Percentiles rank a stretch among this genome's conserved stretches.
Evolutionary conservation across 495 filamentous ascomycete species (phyloP).

Genomic region (Xylaria telfairii): DNA sequence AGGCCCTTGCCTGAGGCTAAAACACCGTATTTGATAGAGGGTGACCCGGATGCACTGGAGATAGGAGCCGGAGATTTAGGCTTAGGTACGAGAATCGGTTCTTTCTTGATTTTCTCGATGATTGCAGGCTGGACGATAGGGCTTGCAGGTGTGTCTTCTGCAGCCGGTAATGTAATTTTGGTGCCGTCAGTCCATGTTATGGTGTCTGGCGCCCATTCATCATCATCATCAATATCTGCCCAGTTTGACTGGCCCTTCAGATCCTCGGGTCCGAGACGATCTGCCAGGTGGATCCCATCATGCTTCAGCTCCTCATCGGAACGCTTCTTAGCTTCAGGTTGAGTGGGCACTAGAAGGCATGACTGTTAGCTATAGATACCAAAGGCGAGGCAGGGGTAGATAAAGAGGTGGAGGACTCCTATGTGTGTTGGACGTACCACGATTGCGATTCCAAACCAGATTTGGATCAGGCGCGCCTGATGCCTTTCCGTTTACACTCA

Average conservation of each 20-base stretch:
- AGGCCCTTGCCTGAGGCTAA: slow-evolving; percentile 58
- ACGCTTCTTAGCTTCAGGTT: slow-evolving; percentile 85
- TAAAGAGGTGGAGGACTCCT: not conserved
- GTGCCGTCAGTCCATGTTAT: slow-evolving; percentile 98
- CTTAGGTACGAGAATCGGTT: slow-evolving; percentile 40
- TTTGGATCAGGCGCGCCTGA: slow-evolving; percentile 63
- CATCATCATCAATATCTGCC: slow-evolving; percentile 99
- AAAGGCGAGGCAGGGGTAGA: not conserved
- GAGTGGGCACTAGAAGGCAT: slow-evolving; percentile 66
- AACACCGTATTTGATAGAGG: slow-evolving; percentile 48
- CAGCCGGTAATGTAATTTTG: slow-evolving; percentile 79
- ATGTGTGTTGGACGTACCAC: slow-evolving; percentile 65
- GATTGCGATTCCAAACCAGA: slow-evolving; percentile 97
- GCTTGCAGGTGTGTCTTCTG: slow-evolving; percentile 57
- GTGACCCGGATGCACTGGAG: slow-evolving; percentile 40
- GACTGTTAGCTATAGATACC: slow-evolving; percentile 31
- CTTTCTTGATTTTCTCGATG: slow-evolving; percentile 28
- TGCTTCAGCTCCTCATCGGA: slow-evolving; percentile 97
- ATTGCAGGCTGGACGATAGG: slow-evolving; percentile 40
- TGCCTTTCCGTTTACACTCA: slow-evolving; percentile 60
- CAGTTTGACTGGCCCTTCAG: slow-evolving; percentile 83
- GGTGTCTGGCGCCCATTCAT: slow-evolving; percentile 95
- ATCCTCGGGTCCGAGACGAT: slow-evolving; percentile 81
- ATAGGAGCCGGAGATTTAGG: slow-evolving; percentile 46
- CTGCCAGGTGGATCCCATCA: slow-evolving; percentile 95